These are phyloP conservation scores for Trichoderma parareesei DNA, from an alignment of 495 filamentous ascomycete species.

Conservation along the genomic window DNA sequence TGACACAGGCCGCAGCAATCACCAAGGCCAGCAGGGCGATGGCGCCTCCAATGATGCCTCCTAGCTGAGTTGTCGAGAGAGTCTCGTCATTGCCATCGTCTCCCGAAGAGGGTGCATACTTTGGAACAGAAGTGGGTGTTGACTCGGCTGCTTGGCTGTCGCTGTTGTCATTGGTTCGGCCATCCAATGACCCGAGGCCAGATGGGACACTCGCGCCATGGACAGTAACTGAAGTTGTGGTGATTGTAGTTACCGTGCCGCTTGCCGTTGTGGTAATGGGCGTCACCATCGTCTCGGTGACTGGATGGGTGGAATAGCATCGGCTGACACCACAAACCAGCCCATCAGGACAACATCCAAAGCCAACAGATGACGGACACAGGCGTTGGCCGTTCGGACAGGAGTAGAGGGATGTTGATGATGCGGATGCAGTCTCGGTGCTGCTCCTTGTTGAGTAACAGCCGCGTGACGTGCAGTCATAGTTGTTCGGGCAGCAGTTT, in stretches of 20 bases:
- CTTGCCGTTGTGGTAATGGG: constrained; percentile 26
- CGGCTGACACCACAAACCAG: constrained; percentile 29
- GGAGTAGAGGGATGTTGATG: constrained; percentile 13
- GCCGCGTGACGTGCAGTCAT: constrained; percentile 33
- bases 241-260: constrained; percentile 22
- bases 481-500: constrained; percentile 35
- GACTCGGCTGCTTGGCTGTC: constrained; percentile 24
- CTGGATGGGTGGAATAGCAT: constrained; percentile 30
- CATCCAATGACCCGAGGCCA: constrained; percentile 11
- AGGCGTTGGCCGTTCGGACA: constrained; percentile 29
- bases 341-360: constrained; percentile 33
- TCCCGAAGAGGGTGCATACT: constrained; percentile 21
- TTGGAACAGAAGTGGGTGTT: constrained; percentile 31
- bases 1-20: constrained; percentile 27
- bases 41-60: constrained; percentile 38
- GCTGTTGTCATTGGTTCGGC: neutral
- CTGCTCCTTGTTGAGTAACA: constrained; percentile 36
- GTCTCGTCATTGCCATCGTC: neutral
- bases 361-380: constrained; percentile 30
- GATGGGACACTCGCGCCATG: constrained; percentile 22
- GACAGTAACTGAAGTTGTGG: constrained; percentile 21
- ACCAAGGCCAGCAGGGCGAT: constrained; percentile 31
- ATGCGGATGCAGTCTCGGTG: constrained; percentile 28
- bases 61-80: constrained; percentile 28
- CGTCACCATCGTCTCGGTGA: constrained; percentile 25